Base-by-base conservation (phyloP, 768 basidiomycete genomes). In the Gymnopilus junonius region DNA sequence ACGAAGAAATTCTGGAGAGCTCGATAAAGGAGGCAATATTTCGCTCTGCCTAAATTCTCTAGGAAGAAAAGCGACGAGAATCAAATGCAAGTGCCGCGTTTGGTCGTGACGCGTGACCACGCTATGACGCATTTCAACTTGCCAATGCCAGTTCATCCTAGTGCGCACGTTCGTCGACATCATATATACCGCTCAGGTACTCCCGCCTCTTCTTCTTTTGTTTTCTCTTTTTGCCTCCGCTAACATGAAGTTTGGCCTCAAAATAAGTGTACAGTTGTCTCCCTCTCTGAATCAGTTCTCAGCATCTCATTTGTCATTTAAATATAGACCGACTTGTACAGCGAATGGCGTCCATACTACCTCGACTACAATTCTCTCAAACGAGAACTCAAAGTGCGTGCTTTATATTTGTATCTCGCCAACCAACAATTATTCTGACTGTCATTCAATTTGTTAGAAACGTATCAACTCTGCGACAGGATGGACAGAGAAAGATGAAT, bases 291-390 rank as follows among this genome's bases (percentile, higher is more conserved):
- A 29, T 23, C 32, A 46, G 53, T 61, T 35, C 27, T 25, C 10
- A 23, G 21, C 40, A 20, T 32, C 48, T 60, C 32, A 58, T 56
- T 50, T 45, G 17, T 58, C 31, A 43, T 32, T 25, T 43, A 27
- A 55, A 31, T 55, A 39, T 71, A 95, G 93, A 87, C 86, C 53
- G 91, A 92, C 69, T 83, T 94, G 42, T 97, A 96, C 76, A 85
- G 83, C 67, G 95, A 94, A 83, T 97, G 95, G 95, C 84, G 88
- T 20, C 90, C 90, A 2, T 92, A 89, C 70, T 98, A 98, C 72
- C 84, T 98, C 61, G 87, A 95, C 77, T 98, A 99, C 70, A 93
- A 92, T 69, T 80, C 83, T 8, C 82, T 98, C 45, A 98, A 98
- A 77, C 91, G 92, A 58, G 90, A 93, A 67, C 87, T 99, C 67